Conservation (phyloP, 768 basidiomycete species). For the Solioccasus polychromus region DNA sequence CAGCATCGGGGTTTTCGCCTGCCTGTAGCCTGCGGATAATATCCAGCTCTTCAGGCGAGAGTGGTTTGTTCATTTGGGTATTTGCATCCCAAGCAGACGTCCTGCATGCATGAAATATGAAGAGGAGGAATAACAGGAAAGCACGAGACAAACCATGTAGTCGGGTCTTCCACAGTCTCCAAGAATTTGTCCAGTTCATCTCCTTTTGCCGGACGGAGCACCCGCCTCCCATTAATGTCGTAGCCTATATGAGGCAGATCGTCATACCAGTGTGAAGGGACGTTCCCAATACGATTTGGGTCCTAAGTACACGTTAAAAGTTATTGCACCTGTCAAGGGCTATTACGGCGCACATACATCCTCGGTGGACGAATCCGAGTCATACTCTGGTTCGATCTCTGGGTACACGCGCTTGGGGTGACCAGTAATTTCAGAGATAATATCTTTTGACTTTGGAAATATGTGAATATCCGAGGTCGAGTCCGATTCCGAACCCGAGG, state of each 20-base stretch:
- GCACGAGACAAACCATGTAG: slow-evolving; percentile 63
- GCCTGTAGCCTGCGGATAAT: slow-evolving; percentile 89
- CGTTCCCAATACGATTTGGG: slow-evolving; percentile 91
- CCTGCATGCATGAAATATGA: slow-evolving; percentile 48
- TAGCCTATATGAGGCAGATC: slow-evolving; percentile 99
- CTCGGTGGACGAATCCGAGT: slow-evolving; percentile 89
- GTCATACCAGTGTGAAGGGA: slow-evolving; percentile 99
- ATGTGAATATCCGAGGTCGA: slow-evolving; percentile 50
- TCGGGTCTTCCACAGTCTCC: slow-evolving; percentile 87
- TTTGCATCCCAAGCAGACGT: slow-evolving; percentile 91
- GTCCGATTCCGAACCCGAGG: slow-evolving; percentile 26
- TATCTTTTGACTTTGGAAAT: slow-evolving; percentile 61
- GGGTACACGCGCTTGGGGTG: slow-evolving; percentile 80
- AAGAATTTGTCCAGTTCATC: slow-evolving; percentile 98
- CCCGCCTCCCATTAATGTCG: slow-evolving; percentile 89
- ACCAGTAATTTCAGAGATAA: slow-evolving; percentile 82
- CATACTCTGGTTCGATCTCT: slow-evolving; percentile 87
- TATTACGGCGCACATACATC: slow-evolving; percentile 53
- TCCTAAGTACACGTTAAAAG: slow-evolving; percentile 45
- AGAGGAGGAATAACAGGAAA: not conserved
- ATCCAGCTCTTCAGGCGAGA: slow-evolving; percentile 89
- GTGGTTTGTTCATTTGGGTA: slow-evolving; percentile 77
- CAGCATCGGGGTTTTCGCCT: slow-evolving; percentile 86
- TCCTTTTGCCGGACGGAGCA: slow-evolving; percentile 90
- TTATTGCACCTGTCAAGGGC: not conserved